Conservation (phyloP, 2,329 filamentous ascomycete genomes). For the Xylaria sp. region DNA sequence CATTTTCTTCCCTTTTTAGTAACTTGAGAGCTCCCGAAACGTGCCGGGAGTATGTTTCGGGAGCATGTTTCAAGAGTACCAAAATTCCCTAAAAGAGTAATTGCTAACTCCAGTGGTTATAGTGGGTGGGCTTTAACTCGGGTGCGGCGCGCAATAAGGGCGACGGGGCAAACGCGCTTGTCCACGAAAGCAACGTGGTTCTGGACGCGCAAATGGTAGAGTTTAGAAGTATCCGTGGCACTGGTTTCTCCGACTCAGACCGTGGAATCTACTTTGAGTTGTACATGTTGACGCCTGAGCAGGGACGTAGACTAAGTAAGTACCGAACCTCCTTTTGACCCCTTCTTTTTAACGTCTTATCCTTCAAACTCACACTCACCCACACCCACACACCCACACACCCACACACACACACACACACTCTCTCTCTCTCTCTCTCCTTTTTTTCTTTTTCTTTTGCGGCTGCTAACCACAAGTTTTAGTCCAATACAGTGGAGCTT, state of each 20-base stretch:
- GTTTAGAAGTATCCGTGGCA: not conserved
- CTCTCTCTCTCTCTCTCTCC: not conserved
- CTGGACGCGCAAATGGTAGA: constrained; percentile 18
- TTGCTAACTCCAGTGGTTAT: too few species aligned
- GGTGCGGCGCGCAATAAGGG: constrained; percentile 8
- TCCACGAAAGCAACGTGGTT: constrained; percentile 28
- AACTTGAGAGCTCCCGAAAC: too few species aligned
- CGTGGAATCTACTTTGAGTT: constrained; percentile 1
- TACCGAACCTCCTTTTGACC: not conserved
- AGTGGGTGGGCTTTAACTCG: not conserved
- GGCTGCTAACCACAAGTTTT: not conserved
- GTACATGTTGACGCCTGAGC: constrained; percentile 22
- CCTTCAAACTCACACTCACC: not conserved
- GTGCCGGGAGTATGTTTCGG: too few species aligned
- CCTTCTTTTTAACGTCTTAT: not conserved
- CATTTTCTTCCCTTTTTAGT: too few species aligned
- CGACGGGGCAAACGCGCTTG: constrained; percentile 10
- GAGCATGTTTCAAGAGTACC: too few species aligned
- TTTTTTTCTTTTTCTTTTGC: not conserved
- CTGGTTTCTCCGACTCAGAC: constrained; percentile 6
- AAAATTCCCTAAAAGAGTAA: too few species aligned
- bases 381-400: too few species aligned
- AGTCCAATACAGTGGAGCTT: not conserved
- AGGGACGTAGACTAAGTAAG: constrained; percentile 22
- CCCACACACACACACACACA: too few species aligned